Base-by-base conservation (phyloP, 495 filamentous ascomycete species). In the Tirmania nivea region DNA sequence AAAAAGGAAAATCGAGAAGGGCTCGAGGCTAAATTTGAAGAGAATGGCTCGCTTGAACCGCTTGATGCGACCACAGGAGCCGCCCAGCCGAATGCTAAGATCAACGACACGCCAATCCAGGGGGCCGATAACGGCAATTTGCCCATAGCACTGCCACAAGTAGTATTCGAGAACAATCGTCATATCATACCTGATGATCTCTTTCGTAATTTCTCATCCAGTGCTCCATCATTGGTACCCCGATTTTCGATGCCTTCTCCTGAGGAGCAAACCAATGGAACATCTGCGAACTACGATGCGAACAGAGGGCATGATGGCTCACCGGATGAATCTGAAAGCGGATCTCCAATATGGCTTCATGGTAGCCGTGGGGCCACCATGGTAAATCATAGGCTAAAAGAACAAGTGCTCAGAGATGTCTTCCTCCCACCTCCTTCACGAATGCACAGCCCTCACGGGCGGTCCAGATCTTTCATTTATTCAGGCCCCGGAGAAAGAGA, bases 361-460 rank as follows among this genome's bases (percentile, higher is more conserved):
- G 84, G 65, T 95, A 86, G 39, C 17, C 39, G 39, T 92, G 90
- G 90, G 11, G 85, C 86, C n/a, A 97, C 90, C 2, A 89, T 78
- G 17, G 83, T 96, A 19, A 97, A 97, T 62, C 80, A 78, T 54
- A 79, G 79, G 56, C 69, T 97, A 17, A 79, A 87, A 49, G 87
- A 94, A 60, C 83, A 94, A 63, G 89, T 97, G 17, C 79, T 97
- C 52, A 79, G 87, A 53, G 90, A 96, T 63, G 90, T 93, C 0
- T 97, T 97, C 66, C 73, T 83, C 42, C 85, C 86, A 34, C 81
- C 87, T 52, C 77, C 81, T 2, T 80, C 94, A 52, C 11, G n/a
- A 12, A 25, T 12, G n/a, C 11, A 16, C 1, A 17, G 25, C 6
- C 48, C 11, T 25, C 48, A 50, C 21, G 48, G 48, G n/a, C 14